Base-by-base conservation (phyloP, 495 filamentous ascomycete genomes). In the Barbatosphaeria neglecta region DNA sequence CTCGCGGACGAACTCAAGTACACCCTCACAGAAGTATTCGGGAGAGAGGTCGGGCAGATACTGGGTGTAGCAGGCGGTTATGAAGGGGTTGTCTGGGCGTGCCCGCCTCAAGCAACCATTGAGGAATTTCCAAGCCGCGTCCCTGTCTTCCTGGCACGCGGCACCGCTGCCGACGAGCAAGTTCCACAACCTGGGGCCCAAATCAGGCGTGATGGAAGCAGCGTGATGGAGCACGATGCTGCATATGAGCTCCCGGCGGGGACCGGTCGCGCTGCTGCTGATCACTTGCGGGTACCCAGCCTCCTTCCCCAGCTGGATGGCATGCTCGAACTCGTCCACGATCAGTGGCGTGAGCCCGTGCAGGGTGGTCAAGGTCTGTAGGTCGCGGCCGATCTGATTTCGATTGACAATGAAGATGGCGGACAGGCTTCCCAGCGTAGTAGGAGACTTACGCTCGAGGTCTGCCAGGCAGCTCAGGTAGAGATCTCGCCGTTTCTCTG, bases 41-140 rank as follows among this genome's bases (percentile, higher is more conserved):
- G 87, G 79, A 2, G 75, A 64, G 2, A 93, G 62, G 1, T 52
- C 56, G 0, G 83, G 83, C 4, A 93, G 62, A 56, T 84, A 83
- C 6, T 81, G 70, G 11, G 71, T 59, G 48, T 85, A 78, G 52
- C 84, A 86, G 16, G 74, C 71, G 11, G 76, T 68, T 17, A 86
- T 69, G 51, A 89, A 90, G 0, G 70, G 57, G 53, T 87, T 88
- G 5, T 65, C 62, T 18, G 61, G 52, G 22, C 54, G 52, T 15
- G 57, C 65, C 37, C 63, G 66, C 40, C 66, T 72, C 22, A 74
- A 64, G 4, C 75, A 63, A n/a, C 41, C 54, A 53, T 73, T 74
- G 43, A 87, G 63, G 55, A 82, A 72, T 19, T 76, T 68, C 86
- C 87, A 92, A 7, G 79, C 75, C 15, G 59, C 58, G 49, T 76